These are phyloP conservation scores for Gonapodya sp. DNA, from an alignment of 192 early-diverging fungal species.

Conservation along the genomic window DNA sequence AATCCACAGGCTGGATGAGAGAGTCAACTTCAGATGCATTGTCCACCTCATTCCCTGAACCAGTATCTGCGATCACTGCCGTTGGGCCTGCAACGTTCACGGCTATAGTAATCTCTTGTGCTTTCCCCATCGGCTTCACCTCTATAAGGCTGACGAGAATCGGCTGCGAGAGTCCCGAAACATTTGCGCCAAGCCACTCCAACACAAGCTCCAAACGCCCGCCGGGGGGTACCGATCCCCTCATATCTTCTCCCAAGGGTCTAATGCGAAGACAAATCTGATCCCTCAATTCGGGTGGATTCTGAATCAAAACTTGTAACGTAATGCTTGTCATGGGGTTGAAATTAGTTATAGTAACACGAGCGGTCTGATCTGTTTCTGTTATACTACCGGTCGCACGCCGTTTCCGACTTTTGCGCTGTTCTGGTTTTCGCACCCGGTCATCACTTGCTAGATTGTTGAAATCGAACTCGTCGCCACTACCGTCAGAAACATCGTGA, in stretches of 20 bases:
- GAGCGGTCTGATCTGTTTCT: constrained; percentile 15
- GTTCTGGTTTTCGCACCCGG: neutral
- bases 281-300: constrained; percentile 62
- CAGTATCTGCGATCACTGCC: neutral
- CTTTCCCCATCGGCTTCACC: constrained; percentile 46
- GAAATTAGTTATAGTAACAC: constrained; percentile 52
- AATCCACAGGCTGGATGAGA: neutral
- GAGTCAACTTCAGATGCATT: neutral
- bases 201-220: constrained; percentile 44
- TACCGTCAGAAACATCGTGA: neutral
- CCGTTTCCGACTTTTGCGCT: neutral
- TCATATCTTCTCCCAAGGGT: constrained; percentile 45
- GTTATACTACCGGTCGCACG: neutral
- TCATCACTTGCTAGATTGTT: neutral
- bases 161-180: constrained; percentile 60
- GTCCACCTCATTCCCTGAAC: neutral
- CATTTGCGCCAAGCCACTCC: constrained; percentile 45
- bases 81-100: constrained; percentile 49
- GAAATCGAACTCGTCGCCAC: neutral
- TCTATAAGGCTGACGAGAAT: constrained; percentile 66
- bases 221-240: constrained; percentile 48
- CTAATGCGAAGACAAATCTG: constrained; percentile 49
- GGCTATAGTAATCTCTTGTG: constrained; percentile 49
- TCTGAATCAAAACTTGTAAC: constrained; percentile 61
- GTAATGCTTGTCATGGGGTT: constrained; percentile 49